Evolutionary conservation across 805 yeast species (phyloP).

Genomic region (Pichia manshurica): DNA sequence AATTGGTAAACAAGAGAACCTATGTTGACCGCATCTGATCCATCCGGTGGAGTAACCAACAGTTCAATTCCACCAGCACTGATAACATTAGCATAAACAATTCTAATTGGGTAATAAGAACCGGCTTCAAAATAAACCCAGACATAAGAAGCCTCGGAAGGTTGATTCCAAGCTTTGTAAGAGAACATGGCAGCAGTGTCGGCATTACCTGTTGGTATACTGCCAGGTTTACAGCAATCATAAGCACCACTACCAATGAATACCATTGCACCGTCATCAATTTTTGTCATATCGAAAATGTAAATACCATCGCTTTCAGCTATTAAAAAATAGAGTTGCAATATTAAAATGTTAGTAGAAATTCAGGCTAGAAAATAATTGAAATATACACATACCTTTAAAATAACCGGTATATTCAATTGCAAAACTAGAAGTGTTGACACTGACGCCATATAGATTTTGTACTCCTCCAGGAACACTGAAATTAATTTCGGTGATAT

Average conservation of each 20-base stretch:
- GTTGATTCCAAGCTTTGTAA: conserved; percentile 6
- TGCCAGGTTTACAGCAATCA: conserved; percentile 30
- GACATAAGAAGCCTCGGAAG: conserved; percentile 2
- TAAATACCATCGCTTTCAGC: conserved; percentile 30
- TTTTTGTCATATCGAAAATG: conserved; percentile 17
- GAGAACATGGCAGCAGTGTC: conserved; percentile 11
- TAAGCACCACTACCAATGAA: conserved; percentile 31
- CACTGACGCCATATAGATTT: conserved; percentile 1
- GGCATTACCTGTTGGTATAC: conserved; percentile 5
- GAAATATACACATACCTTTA: conserved; percentile 12
- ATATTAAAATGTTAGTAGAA: too few relatives aligned
- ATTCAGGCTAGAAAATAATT: too few relatives aligned
- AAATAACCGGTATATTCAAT: conserved; percentile 18
- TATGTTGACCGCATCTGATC: background rate
- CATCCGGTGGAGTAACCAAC: conserved; percentile 14
- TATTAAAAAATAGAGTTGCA: conserved; percentile 2
- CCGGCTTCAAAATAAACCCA: conserved; percentile 15
- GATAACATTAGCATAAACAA: conserved; percentile 16
- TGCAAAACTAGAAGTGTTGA: conserved; percentile 11
- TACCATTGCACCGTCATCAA: conserved; percentile 32
- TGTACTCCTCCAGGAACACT: too few relatives aligned
- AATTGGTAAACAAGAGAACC: conserved; percentile 9
- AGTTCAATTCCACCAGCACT: conserved; percentile 13
- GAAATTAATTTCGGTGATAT: too few relatives aligned
- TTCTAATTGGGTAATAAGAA: conserved; percentile 17